Evolutionary conservation across 805 yeast species (phyloP), one percentile per base, ranked within the genome.

Genomic region (Metschnikowia similis): DNA sequence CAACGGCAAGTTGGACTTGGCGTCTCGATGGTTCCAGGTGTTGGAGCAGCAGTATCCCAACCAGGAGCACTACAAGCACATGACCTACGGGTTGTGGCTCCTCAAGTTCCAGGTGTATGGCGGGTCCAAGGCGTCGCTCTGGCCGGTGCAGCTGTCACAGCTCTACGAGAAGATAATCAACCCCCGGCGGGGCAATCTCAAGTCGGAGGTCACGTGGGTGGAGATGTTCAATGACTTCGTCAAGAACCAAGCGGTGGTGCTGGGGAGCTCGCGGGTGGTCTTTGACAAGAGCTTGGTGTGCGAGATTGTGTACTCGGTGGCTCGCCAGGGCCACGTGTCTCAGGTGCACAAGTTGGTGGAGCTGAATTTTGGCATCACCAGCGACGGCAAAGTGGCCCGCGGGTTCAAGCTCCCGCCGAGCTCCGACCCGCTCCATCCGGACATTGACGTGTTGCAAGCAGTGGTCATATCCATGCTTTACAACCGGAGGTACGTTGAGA

Each of bases 1-100:
- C 47, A 72, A 69, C 56, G 53, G 51, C n/a, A 72, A 71, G 50
- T 51, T 67, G 35, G 77, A 73, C 56, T 63, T 72, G 55, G 76
- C 74, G 3, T 59, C 69, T 4, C 62, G 61, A 46, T 73, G 77
- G 76, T 69, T 71, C 50, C 63, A 59, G 44, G 57, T 63, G 42
- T 65, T 72, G 50, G 69, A 70, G 45, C 32, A 47, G 16, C 62
- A 65, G 48, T 65, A 41, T 48, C 59, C 56, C 9, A 41, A 45
- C 14, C 26, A 40, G 10, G 35, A 48, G 9, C 52, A 49, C 28
- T 35, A 43, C 28, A 50, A 55, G 17, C 47, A 49, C 37, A 66
- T 69, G 71, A 65, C 74, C 5, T 57, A 55, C 11, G 50, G 52
- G 17, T 55, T 74, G 60, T 74, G 77, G 77, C 56, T 59, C 6